These are phyloP conservation scores for Galerina sulciceps DNA, from an alignment of 768 basidiomycete genomes.

Conservation along the genomic window DNA sequence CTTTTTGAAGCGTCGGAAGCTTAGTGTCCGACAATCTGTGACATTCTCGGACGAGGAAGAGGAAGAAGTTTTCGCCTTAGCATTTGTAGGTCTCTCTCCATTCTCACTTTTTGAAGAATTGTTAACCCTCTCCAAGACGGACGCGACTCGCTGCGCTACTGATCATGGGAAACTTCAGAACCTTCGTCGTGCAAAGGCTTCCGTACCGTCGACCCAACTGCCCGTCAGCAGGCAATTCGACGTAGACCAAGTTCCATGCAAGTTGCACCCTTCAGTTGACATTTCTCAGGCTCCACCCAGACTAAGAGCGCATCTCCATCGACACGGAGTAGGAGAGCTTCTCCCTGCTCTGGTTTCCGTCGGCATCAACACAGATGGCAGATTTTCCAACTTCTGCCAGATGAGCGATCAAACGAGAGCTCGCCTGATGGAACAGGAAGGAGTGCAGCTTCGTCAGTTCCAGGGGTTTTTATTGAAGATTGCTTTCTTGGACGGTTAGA, in stretches of 20 bases:
- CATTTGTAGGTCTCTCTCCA: too few species aligned
- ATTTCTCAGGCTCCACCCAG: constrained; percentile 6
- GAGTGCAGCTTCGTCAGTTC: background rate
- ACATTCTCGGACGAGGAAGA: background rate
- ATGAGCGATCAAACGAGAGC: background rate
- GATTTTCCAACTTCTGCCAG: constrained; percentile 20
- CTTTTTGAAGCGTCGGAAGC: constrained; percentile 19
- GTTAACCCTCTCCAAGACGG: too few species aligned
- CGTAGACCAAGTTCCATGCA: constrained; percentile 17
- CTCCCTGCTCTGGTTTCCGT: constrained; percentile 27
- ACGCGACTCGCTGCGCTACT: too few species aligned
- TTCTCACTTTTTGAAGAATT: too few species aligned
- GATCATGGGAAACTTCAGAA: too few species aligned
- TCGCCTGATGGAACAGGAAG: too few species aligned
- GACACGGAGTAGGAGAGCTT: constrained; percentile 27
- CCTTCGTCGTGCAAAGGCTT: too few species aligned
- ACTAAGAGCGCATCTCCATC: constrained; percentile 19
- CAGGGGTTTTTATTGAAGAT: constrained; percentile 1
- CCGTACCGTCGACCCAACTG: too few species aligned
- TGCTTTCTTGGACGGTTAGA: background rate
- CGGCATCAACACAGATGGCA: constrained; percentile 24
- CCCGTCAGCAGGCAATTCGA: background rate
- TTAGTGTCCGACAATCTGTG: background rate
- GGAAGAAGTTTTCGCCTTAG: background rate
- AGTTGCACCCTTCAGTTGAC: constrained; percentile 19